phyloP scores from a whole-genome alignment of 1,139 yeast species.

The Magnusiomyces ingens region DNA sequence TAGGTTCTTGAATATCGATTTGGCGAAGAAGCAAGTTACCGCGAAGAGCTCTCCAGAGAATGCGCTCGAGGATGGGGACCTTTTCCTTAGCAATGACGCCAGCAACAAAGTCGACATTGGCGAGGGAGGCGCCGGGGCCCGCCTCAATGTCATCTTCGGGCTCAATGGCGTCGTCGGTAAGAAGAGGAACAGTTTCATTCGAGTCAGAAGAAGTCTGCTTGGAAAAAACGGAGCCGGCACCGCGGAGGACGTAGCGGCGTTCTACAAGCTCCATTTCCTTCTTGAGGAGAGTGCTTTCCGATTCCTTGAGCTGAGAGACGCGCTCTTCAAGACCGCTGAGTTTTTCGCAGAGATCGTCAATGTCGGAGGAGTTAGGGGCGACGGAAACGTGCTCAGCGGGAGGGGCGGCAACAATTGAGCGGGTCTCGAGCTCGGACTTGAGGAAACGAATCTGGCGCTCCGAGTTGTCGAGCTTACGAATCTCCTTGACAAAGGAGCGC shows the following conservation, averaged over 20 bases:
- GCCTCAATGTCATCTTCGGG: constrained; percentile 11
- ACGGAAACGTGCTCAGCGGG: constrained; percentile 28
- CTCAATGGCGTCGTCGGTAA: constrained; percentile 6
- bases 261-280: constrained; percentile 55
- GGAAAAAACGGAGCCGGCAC: constrained; percentile 64
- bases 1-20: constrained; percentile 56
- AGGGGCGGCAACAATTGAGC: constrained; percentile 24
- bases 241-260: constrained; percentile 60
- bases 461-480: constrained; percentile 57
- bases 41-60: constrained; percentile 86
- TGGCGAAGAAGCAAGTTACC: constrained; percentile 79
- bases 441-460: constrained; percentile 51
- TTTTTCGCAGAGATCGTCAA: constrained; percentile 68
- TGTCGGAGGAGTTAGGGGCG: constrained; percentile 53
- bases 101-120: constrained; percentile 45
- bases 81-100: constrained; percentile 78
- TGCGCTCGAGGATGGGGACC: constrained; percentile 67
- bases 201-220: constrained; percentile 20
- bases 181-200: constrained; percentile 24
- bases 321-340: constrained; percentile 60
- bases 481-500: constrained; percentile 78
- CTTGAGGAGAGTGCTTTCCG: constrained; percentile 47
- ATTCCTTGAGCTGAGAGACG: constrained; percentile 48
- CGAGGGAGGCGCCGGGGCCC: not conserved
- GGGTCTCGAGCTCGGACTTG: constrained; percentile 26